phyloP scores from a whole-genome alignment of 2,329 filamentous ascomycete genomes.

The Botrytis hyacinthi region DNA sequence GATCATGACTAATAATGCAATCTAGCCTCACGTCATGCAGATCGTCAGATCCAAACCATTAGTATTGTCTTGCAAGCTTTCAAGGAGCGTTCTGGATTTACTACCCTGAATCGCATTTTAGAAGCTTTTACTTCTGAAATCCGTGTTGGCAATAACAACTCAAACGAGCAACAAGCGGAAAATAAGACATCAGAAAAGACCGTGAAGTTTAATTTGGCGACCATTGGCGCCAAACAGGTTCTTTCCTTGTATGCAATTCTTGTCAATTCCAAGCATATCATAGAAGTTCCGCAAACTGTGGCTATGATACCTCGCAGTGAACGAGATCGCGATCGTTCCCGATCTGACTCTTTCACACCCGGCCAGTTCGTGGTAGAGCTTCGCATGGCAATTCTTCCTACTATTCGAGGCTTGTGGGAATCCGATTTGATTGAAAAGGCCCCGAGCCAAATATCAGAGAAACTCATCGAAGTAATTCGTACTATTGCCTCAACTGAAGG shows the following conservation, averaged over 20 bases:
- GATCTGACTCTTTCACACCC: slow-evolving; percentile 60
- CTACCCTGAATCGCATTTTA: slow-evolving; percentile 70
- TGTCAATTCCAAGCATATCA: slow-evolving; percentile 73
- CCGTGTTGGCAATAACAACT: slow-evolving; percentile 37
- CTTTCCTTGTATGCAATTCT: slow-evolving; percentile 77
- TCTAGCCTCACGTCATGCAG: slow-evolving; percentile 31
- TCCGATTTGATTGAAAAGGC: slow-evolving; percentile 80
- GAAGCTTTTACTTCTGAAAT: slow-evolving; percentile 63
- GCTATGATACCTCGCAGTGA: slow-evolving; percentile 52
- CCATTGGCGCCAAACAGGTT: slow-evolving; percentile 72
- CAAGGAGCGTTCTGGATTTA: slow-evolving; percentile 75
- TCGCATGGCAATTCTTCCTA: slow-evolving; percentile 74
- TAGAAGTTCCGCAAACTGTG: slow-evolving; percentile 68
- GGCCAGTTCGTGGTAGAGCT: slow-evolving; percentile 84
- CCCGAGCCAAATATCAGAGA: slow-evolving; percentile 71
- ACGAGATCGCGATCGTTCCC: slow-evolving; percentile 53
- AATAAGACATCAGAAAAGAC: slow-evolving; percentile 37
- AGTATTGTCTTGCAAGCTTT: slow-evolving; percentile 84
- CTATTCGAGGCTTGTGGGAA: slow-evolving; percentile 78
- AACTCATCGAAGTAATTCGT: slow-evolving; percentile 79
- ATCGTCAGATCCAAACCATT: slow-evolving; percentile 51
- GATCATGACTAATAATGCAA: slow-evolving; percentile 5
- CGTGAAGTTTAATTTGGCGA: slow-evolving; percentile 44
- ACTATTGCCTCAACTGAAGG: slow-evolving; percentile 73
- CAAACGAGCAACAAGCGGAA: slow-evolving; percentile 33